Percentiles rank a stretch among this genome's conserved stretches.
phyloP scores from a whole-genome alignment of 2,329 filamentous ascomycete genomes.

The Neonectria punicea region DNA sequence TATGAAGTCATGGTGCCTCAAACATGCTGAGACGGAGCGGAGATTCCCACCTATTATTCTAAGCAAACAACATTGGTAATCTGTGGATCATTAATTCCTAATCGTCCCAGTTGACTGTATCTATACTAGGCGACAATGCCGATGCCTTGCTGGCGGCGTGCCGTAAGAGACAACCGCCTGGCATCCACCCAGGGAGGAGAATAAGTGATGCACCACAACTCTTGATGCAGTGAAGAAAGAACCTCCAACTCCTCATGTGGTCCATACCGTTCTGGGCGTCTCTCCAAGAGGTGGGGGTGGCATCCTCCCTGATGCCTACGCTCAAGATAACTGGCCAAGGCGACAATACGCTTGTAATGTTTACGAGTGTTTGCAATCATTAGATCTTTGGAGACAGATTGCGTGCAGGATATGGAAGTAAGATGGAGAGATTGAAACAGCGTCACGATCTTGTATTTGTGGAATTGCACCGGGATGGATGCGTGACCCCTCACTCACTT shows the following conservation, averaged over 20 bases:
- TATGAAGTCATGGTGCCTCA: no score
- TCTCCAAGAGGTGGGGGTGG: not conserved
- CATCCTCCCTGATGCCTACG: not conserved
- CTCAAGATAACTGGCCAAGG: not conserved
- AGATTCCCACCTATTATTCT: no score
- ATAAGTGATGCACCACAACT: not conserved
- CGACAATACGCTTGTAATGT: not conserved
- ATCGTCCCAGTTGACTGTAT: not conserved
- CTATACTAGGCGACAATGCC: not conserved
- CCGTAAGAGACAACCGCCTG: no score
- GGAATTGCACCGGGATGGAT: not conserved
- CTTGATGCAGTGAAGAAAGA: not conserved
- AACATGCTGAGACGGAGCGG: no score
- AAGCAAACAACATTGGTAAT: not conserved
- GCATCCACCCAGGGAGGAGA: not conserved
- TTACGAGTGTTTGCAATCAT: not conserved
- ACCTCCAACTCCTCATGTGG: not conserved
- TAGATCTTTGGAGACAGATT: not conserved
- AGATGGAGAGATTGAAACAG: not conserved
- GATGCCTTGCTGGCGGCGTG: not conserved
- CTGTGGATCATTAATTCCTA: not conserved
- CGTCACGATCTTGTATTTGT: not conserved
- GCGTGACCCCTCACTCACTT: no score
- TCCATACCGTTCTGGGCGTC: not conserved
- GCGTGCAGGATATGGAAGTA: not conserved